A percentile compares a stretch with the other conserved stretches of the same genome.
These are phyloP conservation scores for Calonectria pauciramosa DNA, from an alignment of 2,329 filamentous ascomycete species.

Conservation along the genomic window DNA sequence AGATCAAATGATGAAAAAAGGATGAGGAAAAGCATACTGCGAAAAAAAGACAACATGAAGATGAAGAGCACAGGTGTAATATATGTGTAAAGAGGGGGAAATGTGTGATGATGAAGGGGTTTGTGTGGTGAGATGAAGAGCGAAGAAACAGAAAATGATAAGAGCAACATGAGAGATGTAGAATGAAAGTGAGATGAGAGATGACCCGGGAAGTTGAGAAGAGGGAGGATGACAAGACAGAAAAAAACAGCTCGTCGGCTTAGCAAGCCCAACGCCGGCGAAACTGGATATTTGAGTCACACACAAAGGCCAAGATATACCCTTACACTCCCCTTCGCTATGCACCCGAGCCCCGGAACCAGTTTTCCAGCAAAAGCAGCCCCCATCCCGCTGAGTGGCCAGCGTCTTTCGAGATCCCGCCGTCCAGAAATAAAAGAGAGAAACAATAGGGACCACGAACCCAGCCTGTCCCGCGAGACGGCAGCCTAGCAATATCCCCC, in stretches of 20 bases:
- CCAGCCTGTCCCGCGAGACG: conserved; percentile 34
- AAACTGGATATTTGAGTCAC: conserved; percentile 51
- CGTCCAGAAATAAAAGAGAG: conserved; percentile 23
- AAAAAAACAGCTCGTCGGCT: conserved; percentile 43
- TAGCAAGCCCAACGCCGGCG: conserved; percentile 42
- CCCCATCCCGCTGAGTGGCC: conserved; percentile 38
- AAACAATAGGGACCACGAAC: conserved; percentile 21
- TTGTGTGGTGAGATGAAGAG: neutral
- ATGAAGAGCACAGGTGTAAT: conserved; percentile 31
- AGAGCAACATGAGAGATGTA: conserved; percentile 26
- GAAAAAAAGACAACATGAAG: conserved; percentile 35
- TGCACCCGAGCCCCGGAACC: conserved; percentile 56
- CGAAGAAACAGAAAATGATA: conserved; percentile 2
- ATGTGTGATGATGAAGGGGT: conserved; percentile 27
- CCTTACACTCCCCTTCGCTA: conserved; percentile 60
- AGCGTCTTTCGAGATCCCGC: conserved; percentile 19
- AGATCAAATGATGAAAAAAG: conserved; percentile 33
- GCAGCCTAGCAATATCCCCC: conserved; percentile 46
- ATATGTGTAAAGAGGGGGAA: conserved; percentile 30
- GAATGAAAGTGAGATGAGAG: conserved; percentile 31
- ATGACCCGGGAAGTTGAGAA: conserved; percentile 28
- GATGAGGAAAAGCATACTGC: conserved; percentile 29
- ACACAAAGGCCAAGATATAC: conserved; percentile 55
- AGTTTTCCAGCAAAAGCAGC: conserved; percentile 59
- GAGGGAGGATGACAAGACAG: conserved; percentile 40